These are phyloP conservation scores for Kingdonia uniflora DNA, from an alignment of 164 flowering plant species.

Conservation along the genomic window DNA sequence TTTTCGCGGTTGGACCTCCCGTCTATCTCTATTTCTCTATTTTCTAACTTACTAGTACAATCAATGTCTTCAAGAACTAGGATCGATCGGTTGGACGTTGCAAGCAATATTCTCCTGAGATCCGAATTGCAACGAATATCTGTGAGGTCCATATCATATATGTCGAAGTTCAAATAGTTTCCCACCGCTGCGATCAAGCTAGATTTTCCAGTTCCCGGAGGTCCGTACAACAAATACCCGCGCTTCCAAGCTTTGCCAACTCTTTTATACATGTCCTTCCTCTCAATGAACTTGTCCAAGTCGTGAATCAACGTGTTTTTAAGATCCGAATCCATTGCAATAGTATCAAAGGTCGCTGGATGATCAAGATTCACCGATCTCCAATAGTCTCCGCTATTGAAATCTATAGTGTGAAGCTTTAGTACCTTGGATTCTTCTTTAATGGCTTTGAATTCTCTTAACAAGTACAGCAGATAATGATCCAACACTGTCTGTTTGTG, in stretches of 20 bases:
- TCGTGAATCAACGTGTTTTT: constrained; percentile 41
- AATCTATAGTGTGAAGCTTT: constrained; percentile 21
- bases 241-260: constrained; percentile 69
- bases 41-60: constrained; percentile 23
- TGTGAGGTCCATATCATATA: constrained; percentile 53
- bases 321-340: constrained; percentile 49
- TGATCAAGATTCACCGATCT: constrained; percentile 29
- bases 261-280: constrained; percentile 45
- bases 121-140: constrained; percentile 40
- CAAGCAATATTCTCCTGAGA: constrained; percentile 37
- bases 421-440: constrained; percentile 4
- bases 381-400: constrained; percentile 9
- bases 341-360: constrained; percentile 44
- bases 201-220: constrained; percentile 71
- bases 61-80: constrained; percentile 59
- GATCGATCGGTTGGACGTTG: constrained; percentile 37
- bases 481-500: constrained; percentile 12
- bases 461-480: constrained; percentile 13
- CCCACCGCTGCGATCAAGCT: constrained; percentile 75
- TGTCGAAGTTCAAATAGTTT: constrained; percentile 48
- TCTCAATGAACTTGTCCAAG: constrained; percentile 30
- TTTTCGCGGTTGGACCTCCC: background rate
- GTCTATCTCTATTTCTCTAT: background rate
- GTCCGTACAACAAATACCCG: constrained; percentile 61
- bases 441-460: constrained; percentile 12